These are phyloP conservation scores for Ammopiptanthus mongolicus DNA, from an alignment of 306 rosid genomes.

Conservation along the genomic window DNA sequence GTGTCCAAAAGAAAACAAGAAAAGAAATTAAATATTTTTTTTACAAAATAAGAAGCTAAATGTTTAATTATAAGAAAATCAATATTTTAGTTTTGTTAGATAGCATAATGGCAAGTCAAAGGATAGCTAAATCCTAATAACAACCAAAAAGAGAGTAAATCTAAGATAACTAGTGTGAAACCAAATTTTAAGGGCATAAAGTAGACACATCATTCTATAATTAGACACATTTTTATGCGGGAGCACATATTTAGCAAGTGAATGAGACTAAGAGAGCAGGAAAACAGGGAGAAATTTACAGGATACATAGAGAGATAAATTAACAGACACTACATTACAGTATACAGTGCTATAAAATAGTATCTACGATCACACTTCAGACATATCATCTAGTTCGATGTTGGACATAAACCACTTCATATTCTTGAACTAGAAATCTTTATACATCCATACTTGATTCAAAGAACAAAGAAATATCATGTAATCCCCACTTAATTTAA, in stretches of 20 bases:
- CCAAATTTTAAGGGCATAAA: not conserved
- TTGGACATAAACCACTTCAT: slow-evolving; percentile 5
- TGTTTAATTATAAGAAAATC: not conserved
- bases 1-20: too few species aligned
- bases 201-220: not conserved
- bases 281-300: too few species aligned
- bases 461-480: too few species aligned
- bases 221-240: not conserved
- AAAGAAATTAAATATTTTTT: too few species aligned
- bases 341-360: not conserved
- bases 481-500: too few species aligned
- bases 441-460: too few species aligned
- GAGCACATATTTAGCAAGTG: not conserved
- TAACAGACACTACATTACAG: not conserved
- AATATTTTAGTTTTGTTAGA: not conserved
- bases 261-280: too few species aligned
- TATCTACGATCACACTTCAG: too few species aligned
- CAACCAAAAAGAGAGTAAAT: not conserved
- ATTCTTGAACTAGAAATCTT: slow-evolving; percentile 1
- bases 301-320: slow-evolving; percentile 1
- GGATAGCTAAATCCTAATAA: slow-evolving; percentile 5
- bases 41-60: not conserved
- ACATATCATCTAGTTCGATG: not conserved
- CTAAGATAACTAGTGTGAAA: not conserved
- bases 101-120: not conserved